Base-by-base conservation (phyloP, 192 early-diverging fungal genomes). In the Endogone sp. region DNA sequence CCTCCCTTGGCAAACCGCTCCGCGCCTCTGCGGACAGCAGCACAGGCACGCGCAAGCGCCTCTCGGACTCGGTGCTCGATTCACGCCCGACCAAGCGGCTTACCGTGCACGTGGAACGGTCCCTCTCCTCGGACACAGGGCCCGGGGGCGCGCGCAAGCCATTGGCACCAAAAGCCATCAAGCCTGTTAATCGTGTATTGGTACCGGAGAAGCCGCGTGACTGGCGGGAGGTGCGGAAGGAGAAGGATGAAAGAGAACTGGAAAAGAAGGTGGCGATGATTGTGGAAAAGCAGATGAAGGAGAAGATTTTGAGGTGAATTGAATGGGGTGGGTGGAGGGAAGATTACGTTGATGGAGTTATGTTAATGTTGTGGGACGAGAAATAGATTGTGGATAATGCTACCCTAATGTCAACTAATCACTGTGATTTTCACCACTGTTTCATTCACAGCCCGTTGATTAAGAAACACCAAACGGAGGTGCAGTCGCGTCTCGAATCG, bases 401-500 rank as follows among this genome's bases (percentile, higher is more conserved):
- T 11, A 11, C 37, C 6, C 9, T 16, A 16, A 49, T 11, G 37
- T 49, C 37, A 49, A 49, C 16, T 16, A 49, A 44, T 44, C 37
- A 8, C 6, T 4, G 6, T 44, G 13, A 44, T 49, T 6, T 49
- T 49, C 37, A 49, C 16, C 9, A 16, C 9, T 11, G 6, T 16
- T 6, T 16, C 16, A 11, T 49, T 49, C 16, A 49, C 37, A 49
- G 37, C 37, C 37, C 37, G 37, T 49, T 49, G 37, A 6, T 49
- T 16, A 49, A 49, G 37, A 49, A 49, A 49, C 37, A 49, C 16
- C 37, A 49, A 49, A 49, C 37, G 16, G 37, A 49, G 16, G 73
- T 75, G 20, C 44, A 23, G 3, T 67, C 69, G 13, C 64, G 55
- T 8, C 63, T 79, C 63, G 25, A 59, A 59, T 74, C 72, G 2